phyloP scores from a whole-genome alignment of 2,329 filamentous ascomycete species.

The Aspergillus piperis region DNA sequence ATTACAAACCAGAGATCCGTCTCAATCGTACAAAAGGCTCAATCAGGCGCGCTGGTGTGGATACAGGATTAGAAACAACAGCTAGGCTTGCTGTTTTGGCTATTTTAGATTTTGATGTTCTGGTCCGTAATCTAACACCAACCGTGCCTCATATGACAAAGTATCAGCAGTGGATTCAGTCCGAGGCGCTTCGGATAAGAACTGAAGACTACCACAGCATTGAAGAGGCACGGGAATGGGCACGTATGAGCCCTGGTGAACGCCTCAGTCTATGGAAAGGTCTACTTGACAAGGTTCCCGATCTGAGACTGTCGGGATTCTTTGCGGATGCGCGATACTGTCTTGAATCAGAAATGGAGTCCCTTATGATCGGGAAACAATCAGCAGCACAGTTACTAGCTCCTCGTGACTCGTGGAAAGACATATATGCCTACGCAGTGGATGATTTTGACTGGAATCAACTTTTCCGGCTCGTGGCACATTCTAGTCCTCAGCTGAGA shows the following conservation, averaged over 20 bases:
- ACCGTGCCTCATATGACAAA: neutral
- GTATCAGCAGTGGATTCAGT: neutral
- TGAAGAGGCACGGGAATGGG: neutral
- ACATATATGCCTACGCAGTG: neutral
- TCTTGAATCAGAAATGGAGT: neutral
- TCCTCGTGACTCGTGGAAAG: neutral
- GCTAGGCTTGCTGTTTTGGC: neutral
- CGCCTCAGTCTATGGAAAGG: neutral
- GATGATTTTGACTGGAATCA: neutral
- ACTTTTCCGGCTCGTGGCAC: constrained; percentile 19
- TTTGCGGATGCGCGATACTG: neutral
- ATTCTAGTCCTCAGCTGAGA: constrained; percentile 27
- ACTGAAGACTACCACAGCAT: neutral
- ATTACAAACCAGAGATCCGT: neutral
- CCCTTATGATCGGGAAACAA: neutral
- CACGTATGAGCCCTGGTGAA: neutral
- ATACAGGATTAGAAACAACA: neutral
- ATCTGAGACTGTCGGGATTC: neutral
- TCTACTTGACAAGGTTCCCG: neutral
- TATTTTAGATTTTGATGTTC: neutral
- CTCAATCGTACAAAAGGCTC: neutral
- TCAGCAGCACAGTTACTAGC: neutral
- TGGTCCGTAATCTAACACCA: neutral
- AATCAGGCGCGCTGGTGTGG: neutral
- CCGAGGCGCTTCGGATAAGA: neutral